Conservation (phyloP, 495 filamentous ascomycete species). For the Hypoxylon lenormandii region DNA sequence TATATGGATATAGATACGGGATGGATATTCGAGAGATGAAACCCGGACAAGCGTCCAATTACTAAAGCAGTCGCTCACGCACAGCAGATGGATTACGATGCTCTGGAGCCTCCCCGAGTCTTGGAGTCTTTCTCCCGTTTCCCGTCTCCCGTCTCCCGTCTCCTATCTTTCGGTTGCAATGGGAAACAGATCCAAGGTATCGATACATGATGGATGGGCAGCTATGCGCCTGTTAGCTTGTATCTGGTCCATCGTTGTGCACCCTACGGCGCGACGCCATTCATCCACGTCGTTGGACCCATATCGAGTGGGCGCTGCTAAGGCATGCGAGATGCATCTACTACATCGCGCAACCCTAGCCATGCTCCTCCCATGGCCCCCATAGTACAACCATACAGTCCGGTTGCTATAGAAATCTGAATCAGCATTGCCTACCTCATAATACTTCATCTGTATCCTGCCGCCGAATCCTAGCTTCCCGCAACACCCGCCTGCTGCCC, state of each 20-base stretch:
- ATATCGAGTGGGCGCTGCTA: slow-evolving; percentile 37
- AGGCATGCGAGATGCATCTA: slow-evolving; percentile 49
- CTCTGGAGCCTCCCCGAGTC: slow-evolving; percentile 3
- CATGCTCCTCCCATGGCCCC: slow-evolving; percentile 11
- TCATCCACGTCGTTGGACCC: slow-evolving; percentile 51
- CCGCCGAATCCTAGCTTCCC: slow-evolving; percentile 40
- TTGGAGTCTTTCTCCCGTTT: slow-evolving; percentile 12
- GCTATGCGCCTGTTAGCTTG: slow-evolving; percentile 52
- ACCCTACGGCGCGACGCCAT: slow-evolving; percentile 28
- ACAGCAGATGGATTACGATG: slow-evolving; percentile 18
- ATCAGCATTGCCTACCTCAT: slow-evolving; percentile 2
- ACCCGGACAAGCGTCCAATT: slow-evolving; percentile 38
- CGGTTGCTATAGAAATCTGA: slow-evolving; percentile 44
- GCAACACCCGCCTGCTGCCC: slow-evolving; percentile 38
- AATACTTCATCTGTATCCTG: slow-evolving; percentile 21
- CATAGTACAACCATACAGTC: too few species aligned
- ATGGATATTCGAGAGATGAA: slow-evolving; percentile 9
- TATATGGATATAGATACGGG: not conserved
- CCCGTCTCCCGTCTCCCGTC: too few species aligned
- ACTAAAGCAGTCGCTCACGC: slow-evolving; percentile 33
- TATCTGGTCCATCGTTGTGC: slow-evolving; percentile 32
- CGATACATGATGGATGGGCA: slow-evolving; percentile 52
- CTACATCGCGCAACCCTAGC: slow-evolving; percentile 16
- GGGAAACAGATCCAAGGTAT: slow-evolving; percentile 41
- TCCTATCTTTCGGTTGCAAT: slow-evolving; percentile 21